Percentiles rank a stretch among this genome's conserved stretches.
Conservation (phyloP, 1,284 basidiomycete genomes). For the Uromyces viciae-fabae region DNA sequence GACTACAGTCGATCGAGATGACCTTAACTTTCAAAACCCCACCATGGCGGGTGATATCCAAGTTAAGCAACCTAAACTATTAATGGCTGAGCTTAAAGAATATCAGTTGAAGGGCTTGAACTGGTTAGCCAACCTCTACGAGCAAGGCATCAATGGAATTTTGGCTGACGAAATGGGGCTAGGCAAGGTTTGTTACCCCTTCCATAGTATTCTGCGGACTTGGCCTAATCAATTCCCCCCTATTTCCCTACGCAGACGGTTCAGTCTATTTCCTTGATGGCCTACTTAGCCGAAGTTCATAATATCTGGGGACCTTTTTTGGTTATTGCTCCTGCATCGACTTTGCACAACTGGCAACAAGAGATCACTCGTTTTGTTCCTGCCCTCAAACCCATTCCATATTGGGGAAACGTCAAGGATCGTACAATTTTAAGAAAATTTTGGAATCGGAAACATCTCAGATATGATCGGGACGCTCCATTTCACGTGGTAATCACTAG, state of each 20-base stretch:
- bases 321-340: conserved; percentile 97
- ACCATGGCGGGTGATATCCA: conserved; percentile 81
- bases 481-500: conserved; percentile 97
- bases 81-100: conserved; percentile 95
- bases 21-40: conserved; percentile 99
- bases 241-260: conserved; percentile 68
- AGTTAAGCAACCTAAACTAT: conserved; percentile 88
- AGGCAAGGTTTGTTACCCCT: conserved; percentile 73
- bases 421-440: conserved; percentile 90
- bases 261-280: conserved; percentile 93
- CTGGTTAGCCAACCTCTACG: conserved; percentile 96
- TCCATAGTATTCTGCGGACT: no score
- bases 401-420: conserved; percentile 98
- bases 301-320: conserved; percentile 99
- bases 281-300: conserved; percentile 93
- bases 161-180: conserved; percentile 98
- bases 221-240: conserved; percentile 1
- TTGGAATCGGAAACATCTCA: conserved; percentile 97
- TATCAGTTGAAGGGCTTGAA: conserved; percentile 98
- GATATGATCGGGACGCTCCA: conserved; percentile 88
- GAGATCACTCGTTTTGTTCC: conserved; percentile 95
- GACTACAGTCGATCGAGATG: conserved; percentile 78
- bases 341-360: conserved; percentile 99
- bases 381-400: conserved; percentile 85
- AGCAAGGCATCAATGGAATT: conserved; percentile 98